phyloP scores from a whole-genome alignment of 2,329 filamentous ascomycete genomes.

The Talaromyces islandicus region DNA sequence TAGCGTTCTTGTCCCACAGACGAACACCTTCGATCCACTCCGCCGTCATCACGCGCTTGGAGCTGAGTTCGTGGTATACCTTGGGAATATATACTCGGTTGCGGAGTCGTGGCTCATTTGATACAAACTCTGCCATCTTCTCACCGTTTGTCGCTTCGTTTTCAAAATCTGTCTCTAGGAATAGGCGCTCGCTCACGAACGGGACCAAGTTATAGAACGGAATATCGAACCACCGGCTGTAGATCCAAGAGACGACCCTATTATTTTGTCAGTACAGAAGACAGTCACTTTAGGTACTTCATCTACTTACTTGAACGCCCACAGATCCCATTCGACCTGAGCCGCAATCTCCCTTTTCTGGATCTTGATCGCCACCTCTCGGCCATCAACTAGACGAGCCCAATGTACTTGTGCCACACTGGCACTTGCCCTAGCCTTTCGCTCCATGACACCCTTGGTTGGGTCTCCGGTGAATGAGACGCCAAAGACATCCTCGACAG shows the following conservation, averaged over 20 bases:
- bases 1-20: slow-evolving; percentile 82
- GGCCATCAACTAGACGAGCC: slow-evolving; percentile 77
- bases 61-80: slow-evolving; percentile 76
- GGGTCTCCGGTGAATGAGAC: slow-evolving; percentile 68
- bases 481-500: slow-evolving; percentile 85
- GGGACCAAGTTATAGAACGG: slow-evolving; percentile 86
- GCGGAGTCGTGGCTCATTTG: slow-evolving; percentile 66
- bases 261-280: slow-evolving; percentile 13
- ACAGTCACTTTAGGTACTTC: background rate
- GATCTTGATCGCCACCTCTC: slow-evolving; percentile 91
- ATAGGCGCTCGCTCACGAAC: slow-evolving; percentile 85
- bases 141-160: slow-evolving; percentile 87
- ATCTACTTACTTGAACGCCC: slow-evolving; percentile 69
- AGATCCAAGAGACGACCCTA: slow-evolving; percentile 69
- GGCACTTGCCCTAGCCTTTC: slow-evolving; percentile 66
- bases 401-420: slow-evolving; percentile 97
- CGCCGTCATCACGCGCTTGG: slow-evolving; percentile 79
- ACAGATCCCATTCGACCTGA: slow-evolving; percentile 91
- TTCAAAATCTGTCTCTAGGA: slow-evolving; percentile 88
- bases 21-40: slow-evolving; percentile 97
- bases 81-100: slow-evolving; percentile 82
- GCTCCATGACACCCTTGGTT: slow-evolving; percentile 63
- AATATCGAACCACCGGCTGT: slow-evolving; percentile 86
- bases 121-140: slow-evolving; percentile 72
- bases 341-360: slow-evolving; percentile 91